Conservation (phyloP, 768 basidiomycete species). For the Tephrocybe sp. region DNA sequence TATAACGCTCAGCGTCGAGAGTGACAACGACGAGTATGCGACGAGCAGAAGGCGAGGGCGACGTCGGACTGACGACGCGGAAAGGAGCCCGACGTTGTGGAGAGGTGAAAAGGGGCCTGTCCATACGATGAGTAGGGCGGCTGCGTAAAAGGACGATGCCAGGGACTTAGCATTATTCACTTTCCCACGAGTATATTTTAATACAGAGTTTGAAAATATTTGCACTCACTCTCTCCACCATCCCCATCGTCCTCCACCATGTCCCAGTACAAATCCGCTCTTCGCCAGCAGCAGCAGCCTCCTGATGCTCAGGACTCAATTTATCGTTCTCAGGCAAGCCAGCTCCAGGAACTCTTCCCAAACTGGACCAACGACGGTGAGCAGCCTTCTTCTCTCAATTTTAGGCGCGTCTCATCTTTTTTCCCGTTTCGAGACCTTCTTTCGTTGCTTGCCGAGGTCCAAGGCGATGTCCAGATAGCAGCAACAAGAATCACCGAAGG, state of each 20-base stretch:
- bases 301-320: slow-evolving; percentile 38
- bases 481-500: slow-evolving; percentile 79
- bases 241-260: slow-evolving; percentile 35
- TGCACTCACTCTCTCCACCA: slow-evolving; percentile 6
- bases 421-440: slow-evolving; percentile 53
- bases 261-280: slow-evolving; percentile 55
- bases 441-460: slow-evolving; percentile 64
- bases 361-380: slow-evolving; percentile 69
- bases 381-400: slow-evolving; percentile 14
- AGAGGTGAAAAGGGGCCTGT: neutral
- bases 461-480: slow-evolving; percentile 69
- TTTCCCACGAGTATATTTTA: slow-evolving; percentile 23
- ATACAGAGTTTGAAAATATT: slow-evolving; percentile 11
- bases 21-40: slow-evolving; percentile 19
- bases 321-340: slow-evolving; percentile 52
- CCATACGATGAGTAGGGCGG: too few relatives aligned
- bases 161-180: neutral
- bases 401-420: slow-evolving; percentile 26
- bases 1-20: slow-evolving; percentile 20
- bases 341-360: slow-evolving; percentile 74
- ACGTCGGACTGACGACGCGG: slow-evolving; percentile 9
- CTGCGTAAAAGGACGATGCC: neutral
- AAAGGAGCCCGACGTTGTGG: neutral
- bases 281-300: slow-evolving; percentile 37
- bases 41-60: slow-evolving; percentile 2